Percentiles rank a stretch among this genome's conserved stretches.
Conservation (phyloP, 257 asterid species). For the Nicotiana benthamiana region DNA sequence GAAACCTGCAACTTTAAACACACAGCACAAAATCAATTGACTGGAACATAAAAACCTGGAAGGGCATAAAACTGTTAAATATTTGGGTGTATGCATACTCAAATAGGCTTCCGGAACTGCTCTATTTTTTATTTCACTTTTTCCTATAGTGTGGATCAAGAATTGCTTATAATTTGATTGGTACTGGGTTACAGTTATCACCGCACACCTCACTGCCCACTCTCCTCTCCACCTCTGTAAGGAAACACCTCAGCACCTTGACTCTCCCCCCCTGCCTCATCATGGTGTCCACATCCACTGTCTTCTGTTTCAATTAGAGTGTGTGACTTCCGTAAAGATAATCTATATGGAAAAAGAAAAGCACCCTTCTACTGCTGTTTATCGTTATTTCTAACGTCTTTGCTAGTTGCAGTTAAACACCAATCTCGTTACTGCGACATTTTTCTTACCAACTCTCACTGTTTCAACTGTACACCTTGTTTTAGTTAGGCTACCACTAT, state of each 20-base stretch:
- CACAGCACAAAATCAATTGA: not conserved
- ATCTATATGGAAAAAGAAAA: not conserved
- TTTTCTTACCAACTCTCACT: not conserved
- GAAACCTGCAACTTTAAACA: not conserved
- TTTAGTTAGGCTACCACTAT: not conserved
- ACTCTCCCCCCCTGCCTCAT: not conserved
- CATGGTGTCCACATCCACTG: not conserved
- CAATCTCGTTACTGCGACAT: not conserved
- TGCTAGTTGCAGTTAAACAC: not conserved
- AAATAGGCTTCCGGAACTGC: not conserved
- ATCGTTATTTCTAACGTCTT: not conserved
- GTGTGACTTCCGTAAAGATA: not conserved
- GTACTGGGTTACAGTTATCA: not conserved
- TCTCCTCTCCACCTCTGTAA: not conserved
- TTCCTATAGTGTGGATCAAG: not conserved
- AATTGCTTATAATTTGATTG: not conserved
- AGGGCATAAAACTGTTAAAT: not conserved
- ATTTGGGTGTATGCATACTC: not conserved
- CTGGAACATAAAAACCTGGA: not conserved
- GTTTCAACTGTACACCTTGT: not conserved
- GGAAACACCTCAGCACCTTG: not conserved
- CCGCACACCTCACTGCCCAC: not conserved
- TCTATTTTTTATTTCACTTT: not conserved
- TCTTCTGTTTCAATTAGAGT: not conserved
- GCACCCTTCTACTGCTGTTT: not conserved